These are phyloP conservation scores for Diaporthe ampelina DNA, from an alignment of 2,329 filamentous ascomycete species.

Conservation along the genomic window DNA sequence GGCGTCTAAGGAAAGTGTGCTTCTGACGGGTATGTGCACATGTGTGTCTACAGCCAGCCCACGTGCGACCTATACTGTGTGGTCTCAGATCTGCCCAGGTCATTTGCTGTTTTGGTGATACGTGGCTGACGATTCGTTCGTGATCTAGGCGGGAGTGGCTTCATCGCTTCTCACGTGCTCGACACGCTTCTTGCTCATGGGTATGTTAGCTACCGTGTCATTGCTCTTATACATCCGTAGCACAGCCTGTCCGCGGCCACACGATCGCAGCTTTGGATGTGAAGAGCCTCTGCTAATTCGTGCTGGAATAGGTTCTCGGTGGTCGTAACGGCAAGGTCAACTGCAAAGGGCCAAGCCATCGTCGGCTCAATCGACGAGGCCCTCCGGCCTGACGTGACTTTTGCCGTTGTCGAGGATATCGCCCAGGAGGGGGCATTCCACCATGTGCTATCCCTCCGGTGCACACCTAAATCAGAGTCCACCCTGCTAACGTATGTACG, in stretches of 20 bases:
- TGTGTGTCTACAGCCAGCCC: slow-evolving; percentile 22
- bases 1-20: slow-evolving; percentile 43
- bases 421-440: slow-evolving; percentile 79
- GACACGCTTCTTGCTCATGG: slow-evolving; percentile 60
- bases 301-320: slow-evolving; percentile 54
- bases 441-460: slow-evolving; percentile 52
- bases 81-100: no score
- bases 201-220: slow-evolving; percentile 47
- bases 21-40: slow-evolving; percentile 45
- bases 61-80: no score
- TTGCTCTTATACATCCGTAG: slow-evolving; percentile 12
- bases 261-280: no score
- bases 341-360: slow-evolving; percentile 62
- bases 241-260: no score
- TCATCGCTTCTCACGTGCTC: slow-evolving; percentile 68
- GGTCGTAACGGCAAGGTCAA: slow-evolving; percentile 61
- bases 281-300: slow-evolving; percentile 57
- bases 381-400: slow-evolving; percentile 58
- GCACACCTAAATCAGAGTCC: no score
- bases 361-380: slow-evolving; percentile 56
- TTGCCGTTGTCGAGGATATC: slow-evolving; percentile 78
- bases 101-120: no score
- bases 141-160: slow-evolving; percentile 61
- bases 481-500: background rate
- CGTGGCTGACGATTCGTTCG: background rate